Conservation (phyloP, 2,329 filamentous ascomycete genomes). For the Cladosporium sp. region DNA sequence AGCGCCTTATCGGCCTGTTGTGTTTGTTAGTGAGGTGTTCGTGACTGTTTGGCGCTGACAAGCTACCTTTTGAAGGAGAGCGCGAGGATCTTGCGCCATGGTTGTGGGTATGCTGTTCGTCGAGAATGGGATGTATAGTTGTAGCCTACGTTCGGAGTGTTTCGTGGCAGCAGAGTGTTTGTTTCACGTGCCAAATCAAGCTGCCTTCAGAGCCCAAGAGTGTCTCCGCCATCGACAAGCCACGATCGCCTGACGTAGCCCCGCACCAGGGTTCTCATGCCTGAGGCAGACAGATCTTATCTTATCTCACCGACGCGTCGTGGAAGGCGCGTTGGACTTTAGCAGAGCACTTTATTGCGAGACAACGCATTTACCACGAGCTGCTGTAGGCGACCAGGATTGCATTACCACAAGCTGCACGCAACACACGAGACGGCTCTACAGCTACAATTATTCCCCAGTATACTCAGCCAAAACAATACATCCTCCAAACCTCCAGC, state of each 20-base stretch:
- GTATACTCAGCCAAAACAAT: neutral
- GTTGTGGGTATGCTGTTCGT: neutral
- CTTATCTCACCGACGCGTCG: neutral
- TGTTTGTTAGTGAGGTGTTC: conserved; percentile 16
- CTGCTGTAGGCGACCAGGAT: neutral
- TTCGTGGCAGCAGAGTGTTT: neutral
- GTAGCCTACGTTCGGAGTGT: neutral
- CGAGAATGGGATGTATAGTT: neutral
- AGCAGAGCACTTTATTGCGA: neutral
- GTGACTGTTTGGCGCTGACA: conserved; percentile 22
- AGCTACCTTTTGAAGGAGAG: conserved; percentile 72
- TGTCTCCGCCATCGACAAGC: neutral
- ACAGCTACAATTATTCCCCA: neutral
- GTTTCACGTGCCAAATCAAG: conserved; percentile 8
- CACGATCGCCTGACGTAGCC: conserved; percentile 8
- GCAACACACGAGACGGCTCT: neutral
- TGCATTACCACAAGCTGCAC: neutral
- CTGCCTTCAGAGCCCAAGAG: neutral
- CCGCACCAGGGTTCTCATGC: neutral
- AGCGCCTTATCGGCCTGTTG: conserved; percentile 83
- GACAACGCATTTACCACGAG: neutral
- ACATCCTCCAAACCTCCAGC: neutral
- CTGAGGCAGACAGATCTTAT: neutral
- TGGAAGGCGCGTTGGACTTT: neutral
- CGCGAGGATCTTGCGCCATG: conserved; percentile 61